Evolutionary conservation across 129 eudicot species (phyloP), one percentile per base, ranked within the genome.

Genomic region (Logfia minima): DNA sequence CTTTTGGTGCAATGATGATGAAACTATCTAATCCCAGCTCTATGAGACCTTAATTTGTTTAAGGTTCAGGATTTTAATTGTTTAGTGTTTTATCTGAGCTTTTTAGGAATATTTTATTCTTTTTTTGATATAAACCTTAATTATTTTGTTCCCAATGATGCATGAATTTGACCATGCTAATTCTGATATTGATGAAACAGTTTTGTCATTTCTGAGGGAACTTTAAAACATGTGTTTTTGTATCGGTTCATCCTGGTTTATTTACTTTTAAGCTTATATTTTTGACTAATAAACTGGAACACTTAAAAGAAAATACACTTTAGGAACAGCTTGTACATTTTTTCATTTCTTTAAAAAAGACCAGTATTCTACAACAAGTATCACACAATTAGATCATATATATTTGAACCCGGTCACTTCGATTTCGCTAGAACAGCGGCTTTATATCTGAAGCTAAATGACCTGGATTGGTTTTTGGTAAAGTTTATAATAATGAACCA

Each of bases 21-120:
- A 74, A 74, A 74, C 45, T 81, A 75, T 81, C 84, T 81, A 81
- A 81, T 81, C 84, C 84, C 84, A 81, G 84, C 84, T 81, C 84
- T 81, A 75, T 81, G 84, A 81, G 84, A 81, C 37, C 71, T 81
- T 81, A 75, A 81, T 81, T 68, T 81, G 84, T 81, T 81, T 81
- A 68, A 75, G 80, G 66, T 81, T 65, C 1, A 17, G 84, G 84
- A 81, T 67, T 81, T 59, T 68, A 71, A 81, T 28, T 51, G 4
- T 68, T 75, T 81, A 81, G 76, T 81, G 80, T 81, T 80, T 76
- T 80, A 74, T 80, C 84, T 80, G 84, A 79, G 83, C 78, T 24
- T 56, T 3, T 26, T 26, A 26, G 29, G 29, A 0, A 14, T 18
- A 0, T 8, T 48, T 7, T 17, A 4, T 61, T 45, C 26, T 24